phyloP scores from a whole-genome alignment of 1,284 basidiomycete genomes.

The Cutaneotrichosporon daszewskae region DNA sequence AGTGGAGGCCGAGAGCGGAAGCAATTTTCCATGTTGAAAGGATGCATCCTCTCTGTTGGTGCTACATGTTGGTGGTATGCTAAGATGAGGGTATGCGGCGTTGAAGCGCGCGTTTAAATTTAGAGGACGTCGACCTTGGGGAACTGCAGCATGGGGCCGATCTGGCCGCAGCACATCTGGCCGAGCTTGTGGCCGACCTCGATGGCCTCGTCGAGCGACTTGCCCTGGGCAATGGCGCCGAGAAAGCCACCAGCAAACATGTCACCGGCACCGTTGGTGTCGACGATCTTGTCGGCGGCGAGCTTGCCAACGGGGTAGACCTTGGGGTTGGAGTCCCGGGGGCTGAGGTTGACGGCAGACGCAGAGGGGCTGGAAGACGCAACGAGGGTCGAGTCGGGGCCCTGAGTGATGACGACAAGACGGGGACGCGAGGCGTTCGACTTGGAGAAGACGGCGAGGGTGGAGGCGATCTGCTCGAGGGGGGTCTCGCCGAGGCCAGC shows the following conservation, averaged over 20 bases:
- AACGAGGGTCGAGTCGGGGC: conserved; percentile 72
- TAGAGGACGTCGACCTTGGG: conserved; percentile 40
- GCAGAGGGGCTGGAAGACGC: conserved; percentile 61
- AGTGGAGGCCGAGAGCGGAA: too few relatives aligned
- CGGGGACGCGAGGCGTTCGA: conserved; percentile 68
- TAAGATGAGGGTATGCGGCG: conserved; percentile 5
- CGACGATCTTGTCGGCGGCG: conserved; percentile 68
- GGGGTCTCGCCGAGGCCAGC: conserved; percentile 56
- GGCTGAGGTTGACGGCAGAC: conserved; percentile 42
- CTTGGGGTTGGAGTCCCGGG: conserved; percentile 49
- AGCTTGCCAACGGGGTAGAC: conserved; percentile 62
- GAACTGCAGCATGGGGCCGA: conserved; percentile 50
- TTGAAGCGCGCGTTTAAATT: conserved; percentile 9
- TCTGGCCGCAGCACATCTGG: conserved; percentile 79
- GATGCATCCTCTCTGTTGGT: neutral
- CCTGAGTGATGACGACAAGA: conserved; percentile 87
- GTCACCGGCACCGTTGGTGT: conserved; percentile 99
- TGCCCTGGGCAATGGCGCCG: conserved; percentile 76
- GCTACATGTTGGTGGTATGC: neutral
- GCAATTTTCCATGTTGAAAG: neutral
- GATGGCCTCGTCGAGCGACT: conserved; percentile 65
- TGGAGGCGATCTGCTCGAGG: conserved; percentile 62
- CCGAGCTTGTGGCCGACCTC: conserved; percentile 86
- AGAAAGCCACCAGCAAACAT: conserved; percentile 97
- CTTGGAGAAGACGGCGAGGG: conserved; percentile 62